Conservation (phyloP, 371 early-diverging fungal species). For the Mortierella sp. region DNA sequence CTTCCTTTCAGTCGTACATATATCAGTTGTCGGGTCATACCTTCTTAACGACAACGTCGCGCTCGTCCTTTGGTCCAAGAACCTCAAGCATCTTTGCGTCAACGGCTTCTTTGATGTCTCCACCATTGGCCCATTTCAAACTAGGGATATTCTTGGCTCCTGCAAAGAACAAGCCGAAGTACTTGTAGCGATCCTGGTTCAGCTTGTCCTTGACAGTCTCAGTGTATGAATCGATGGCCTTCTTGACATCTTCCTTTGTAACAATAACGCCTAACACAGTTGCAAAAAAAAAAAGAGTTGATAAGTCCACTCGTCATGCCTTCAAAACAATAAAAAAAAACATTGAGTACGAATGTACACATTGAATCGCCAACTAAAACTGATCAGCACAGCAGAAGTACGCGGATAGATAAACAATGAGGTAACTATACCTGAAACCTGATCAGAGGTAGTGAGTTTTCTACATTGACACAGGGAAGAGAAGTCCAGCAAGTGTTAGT, state of each 20-base stretch:
- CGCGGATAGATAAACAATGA: constrained; percentile 23
- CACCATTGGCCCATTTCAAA: constrained; percentile 93
- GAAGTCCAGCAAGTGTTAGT: not conserved
- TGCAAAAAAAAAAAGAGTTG: constrained; percentile 7
- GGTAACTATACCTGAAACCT: constrained; percentile 80
- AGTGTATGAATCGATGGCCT: constrained; percentile 69
- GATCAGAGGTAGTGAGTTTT: constrained; percentile 84
- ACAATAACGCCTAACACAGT: constrained; percentile 76
- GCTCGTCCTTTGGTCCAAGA: constrained; percentile 96
- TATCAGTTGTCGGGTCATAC: constrained; percentile 48
- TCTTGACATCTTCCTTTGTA: constrained; percentile 75
- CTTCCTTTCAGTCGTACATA: not conserved
- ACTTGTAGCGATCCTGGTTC: constrained; percentile 85
- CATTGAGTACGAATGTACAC: constrained; percentile 16
- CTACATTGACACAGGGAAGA: constrained; percentile 9
- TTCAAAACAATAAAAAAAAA: not conserved
- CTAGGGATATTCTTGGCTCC: constrained; percentile 73
- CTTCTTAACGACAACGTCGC: constrained; percentile 84
- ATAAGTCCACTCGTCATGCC: not conserved
- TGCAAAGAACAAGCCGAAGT: constrained; percentile 82
- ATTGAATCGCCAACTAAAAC: not conserved
- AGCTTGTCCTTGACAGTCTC: constrained; percentile 77
- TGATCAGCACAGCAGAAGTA: constrained; percentile 21
- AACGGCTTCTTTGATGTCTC: constrained; percentile 86
- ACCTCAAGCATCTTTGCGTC: constrained; percentile 87